phyloP scores from a whole-genome alignment of 306 rosid species.

The Nissolia schottii region DNA sequence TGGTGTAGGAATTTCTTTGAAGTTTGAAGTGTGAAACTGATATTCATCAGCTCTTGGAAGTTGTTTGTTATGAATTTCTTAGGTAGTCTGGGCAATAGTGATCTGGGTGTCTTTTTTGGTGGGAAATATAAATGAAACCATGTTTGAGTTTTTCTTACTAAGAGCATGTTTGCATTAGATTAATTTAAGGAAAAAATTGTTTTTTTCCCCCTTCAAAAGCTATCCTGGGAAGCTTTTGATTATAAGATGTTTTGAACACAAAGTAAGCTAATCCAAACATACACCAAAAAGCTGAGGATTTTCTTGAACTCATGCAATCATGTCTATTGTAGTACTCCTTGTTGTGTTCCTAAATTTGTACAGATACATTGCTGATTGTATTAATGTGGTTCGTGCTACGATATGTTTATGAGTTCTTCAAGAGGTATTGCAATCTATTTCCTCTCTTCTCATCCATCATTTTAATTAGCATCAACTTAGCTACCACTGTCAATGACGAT shows the following conservation, averaged over 20 bases:
- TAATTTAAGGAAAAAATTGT: too few species aligned
- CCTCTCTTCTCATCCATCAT: constrained; percentile 3
- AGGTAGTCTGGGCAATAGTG: background rate
- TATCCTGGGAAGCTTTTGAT: too few species aligned
- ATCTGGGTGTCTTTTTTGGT: background rate
- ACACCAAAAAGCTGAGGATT: background rate
- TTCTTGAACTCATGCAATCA: background rate
- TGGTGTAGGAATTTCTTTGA: background rate
- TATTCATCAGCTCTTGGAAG: background rate
- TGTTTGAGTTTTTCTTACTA: background rate
- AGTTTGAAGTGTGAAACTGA: background rate
- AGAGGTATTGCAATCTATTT: constrained; percentile 43
- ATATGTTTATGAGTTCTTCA: constrained; percentile 42
- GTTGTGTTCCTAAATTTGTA: constrained; percentile 39
- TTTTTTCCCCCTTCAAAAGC: too few species aligned
- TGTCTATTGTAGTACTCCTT: constrained; percentile 18
- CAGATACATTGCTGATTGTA: constrained; percentile 67
- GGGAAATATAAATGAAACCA: background rate
- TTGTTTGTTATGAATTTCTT: background rate
- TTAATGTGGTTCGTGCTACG: constrained; percentile 72
- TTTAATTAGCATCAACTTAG: background rate
- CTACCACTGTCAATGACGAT: background rate
- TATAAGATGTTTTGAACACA: too few species aligned
- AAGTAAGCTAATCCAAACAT: too few species aligned
- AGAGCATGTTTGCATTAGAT: too few species aligned